These are phyloP conservation scores for Penicillium simplicissimum DNA, from an alignment of 495 filamentous ascomycete species.

Conservation along the genomic window DNA sequence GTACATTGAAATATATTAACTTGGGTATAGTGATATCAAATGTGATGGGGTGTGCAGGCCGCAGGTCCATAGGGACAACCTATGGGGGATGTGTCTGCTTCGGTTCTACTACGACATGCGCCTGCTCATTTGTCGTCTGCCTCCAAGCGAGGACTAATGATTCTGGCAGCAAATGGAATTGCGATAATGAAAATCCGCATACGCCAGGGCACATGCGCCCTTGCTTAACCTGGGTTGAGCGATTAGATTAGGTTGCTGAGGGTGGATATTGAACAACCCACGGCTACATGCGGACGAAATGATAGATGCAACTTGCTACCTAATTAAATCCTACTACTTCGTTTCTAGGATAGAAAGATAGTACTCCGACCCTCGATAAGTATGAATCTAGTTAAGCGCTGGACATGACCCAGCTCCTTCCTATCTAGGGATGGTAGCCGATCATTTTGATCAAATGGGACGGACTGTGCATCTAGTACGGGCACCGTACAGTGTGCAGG, in stretches of 20 bases:
- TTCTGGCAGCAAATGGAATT: too few relatives aligned
- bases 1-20: neutral
- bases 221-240: neutral
- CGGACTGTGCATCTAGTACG: neutral
- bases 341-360: neutral
- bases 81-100: too few relatives aligned
- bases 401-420: neutral
- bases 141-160: too few relatives aligned
- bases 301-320: neutral
- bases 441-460: neutral
- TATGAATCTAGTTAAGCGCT: neutral
- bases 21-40: neutral
- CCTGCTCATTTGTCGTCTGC: too few relatives aligned
- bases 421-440: neutral
- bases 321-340: neutral
- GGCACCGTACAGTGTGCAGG: neutral
- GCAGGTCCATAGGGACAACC: too few relatives aligned
- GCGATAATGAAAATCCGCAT: neutral
- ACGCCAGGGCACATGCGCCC: neutral
- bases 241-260: neutral
- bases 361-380: neutral
- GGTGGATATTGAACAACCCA: too few relatives aligned
- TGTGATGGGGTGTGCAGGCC: neutral
- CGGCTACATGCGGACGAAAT: neutral
- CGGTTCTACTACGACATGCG: too few relatives aligned